These are phyloP conservation scores for Rhizoclosmatium hyalinum DNA, from an alignment of 371 early-diverging fungal genomes.

Conservation along the genomic window DNA sequence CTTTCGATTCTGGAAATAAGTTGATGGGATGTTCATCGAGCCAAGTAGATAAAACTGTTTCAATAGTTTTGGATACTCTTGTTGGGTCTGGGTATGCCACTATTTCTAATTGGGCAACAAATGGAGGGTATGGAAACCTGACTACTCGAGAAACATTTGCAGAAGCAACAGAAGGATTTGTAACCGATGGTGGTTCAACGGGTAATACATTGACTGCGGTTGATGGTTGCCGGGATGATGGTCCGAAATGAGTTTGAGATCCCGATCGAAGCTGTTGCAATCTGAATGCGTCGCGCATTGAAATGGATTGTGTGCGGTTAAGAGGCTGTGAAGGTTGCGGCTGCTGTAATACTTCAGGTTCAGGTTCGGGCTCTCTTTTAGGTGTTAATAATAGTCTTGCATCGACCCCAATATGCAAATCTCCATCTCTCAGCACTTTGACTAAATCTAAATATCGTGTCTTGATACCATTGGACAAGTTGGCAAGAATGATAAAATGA, in stretches of 20 bases:
- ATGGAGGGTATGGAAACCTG: background rate
- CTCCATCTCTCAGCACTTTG: background rate
- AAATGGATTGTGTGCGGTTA: too few species aligned
- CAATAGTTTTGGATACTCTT: background rate
- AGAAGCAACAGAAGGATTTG: too few species aligned
- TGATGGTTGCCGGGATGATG: too few species aligned
- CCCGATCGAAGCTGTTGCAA: too few species aligned
- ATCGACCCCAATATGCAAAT: background rate
- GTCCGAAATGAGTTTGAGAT: too few species aligned
- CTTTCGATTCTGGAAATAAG: background rate
- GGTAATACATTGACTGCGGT: too few species aligned
- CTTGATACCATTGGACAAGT: background rate
- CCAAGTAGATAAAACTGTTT: background rate
- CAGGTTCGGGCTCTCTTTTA: background rate
- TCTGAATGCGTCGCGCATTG: too few species aligned
- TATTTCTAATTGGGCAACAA: background rate
- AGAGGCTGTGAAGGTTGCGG: too few species aligned
- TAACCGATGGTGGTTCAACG: too few species aligned
- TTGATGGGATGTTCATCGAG: background rate
- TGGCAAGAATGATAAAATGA: background rate
- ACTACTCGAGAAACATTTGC: too few species aligned
- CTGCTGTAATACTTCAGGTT: too few species aligned
- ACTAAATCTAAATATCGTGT: constrained; percentile 1
- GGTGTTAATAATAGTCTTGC: background rate
- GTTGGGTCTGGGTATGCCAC: background rate